Evolutionary conservation across 495 filamentous ascomycete species (phyloP).

Genomic region (Clohesyomyces aquaticus): DNA sequence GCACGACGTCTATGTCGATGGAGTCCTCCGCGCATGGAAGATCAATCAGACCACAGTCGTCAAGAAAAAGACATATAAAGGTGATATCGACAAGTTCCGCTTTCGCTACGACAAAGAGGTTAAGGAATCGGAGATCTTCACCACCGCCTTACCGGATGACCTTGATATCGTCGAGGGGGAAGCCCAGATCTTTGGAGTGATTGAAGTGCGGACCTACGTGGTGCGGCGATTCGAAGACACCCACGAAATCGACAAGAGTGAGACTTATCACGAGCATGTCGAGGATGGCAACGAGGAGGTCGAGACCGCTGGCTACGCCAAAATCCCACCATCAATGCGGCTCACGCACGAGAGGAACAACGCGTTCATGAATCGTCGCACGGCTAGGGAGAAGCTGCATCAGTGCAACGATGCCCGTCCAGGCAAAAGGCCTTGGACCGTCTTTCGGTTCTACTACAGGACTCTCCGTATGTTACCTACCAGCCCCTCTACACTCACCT

Average conservation of each 20-base stretch:
- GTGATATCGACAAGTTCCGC: constrained; percentile 12
- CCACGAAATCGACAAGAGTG: neutral
- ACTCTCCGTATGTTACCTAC: constrained; percentile 8
- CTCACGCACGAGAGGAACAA: constrained; percentile 8
- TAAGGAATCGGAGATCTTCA: constrained; percentile 10
- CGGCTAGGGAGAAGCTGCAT: neutral
- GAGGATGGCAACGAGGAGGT: constrained; percentile 2
- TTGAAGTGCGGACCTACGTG: constrained; percentile 31
- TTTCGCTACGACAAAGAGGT: constrained; percentile 4
- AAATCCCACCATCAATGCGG: constrained; percentile 3
- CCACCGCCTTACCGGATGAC: neutral
- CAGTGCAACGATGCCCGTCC: constrained; percentile 18
- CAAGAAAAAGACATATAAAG: constrained; percentile 13
- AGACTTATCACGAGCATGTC: constrained; percentile 3
- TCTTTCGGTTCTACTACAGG: constrained; percentile 36
- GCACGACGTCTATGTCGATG: constrained; percentile 30
- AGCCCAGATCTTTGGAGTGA: constrained; percentile 13
- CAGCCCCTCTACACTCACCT: neutral
- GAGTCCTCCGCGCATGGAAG: constrained; percentile 16
- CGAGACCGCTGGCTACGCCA: neutral
- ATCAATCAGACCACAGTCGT: neutral
- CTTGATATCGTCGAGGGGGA: constrained; percentile 8
- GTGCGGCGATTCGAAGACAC: constrained; percentile 17
- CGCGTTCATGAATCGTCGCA: neutral
- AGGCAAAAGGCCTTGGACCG: constrained; percentile 25